phyloP scores from a whole-genome alignment of 1,284 basidiomycete species.

The Heliocybe sulcata region DNA sequence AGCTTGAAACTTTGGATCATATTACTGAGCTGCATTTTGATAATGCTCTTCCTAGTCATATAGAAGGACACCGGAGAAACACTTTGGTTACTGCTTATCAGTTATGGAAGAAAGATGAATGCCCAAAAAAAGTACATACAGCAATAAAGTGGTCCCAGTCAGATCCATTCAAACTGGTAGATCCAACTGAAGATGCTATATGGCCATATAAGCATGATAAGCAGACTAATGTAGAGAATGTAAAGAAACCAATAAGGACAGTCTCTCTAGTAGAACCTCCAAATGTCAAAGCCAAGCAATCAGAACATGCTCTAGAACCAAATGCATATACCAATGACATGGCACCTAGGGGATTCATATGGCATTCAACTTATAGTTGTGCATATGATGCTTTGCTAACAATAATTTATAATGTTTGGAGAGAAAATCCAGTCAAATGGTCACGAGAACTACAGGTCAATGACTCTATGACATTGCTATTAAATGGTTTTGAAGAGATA shows the following conservation, averaged over 20 bases:
- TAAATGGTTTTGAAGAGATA: background rate
- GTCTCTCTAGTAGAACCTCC: no score
- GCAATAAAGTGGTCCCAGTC: background rate
- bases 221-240: background rate
- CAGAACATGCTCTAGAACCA: background rate
- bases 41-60: conserved; percentile 11
- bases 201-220: background rate
- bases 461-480: background rate
- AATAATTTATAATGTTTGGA: background rate
- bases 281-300: background rate
- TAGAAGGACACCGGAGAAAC: conserved; percentile 12
- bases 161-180: background rate
- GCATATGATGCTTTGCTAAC: background rate
- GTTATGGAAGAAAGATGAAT: conserved; percentile 9
- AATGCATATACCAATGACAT: background rate
- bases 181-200: background rate
- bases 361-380: background rate
- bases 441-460: background rate
- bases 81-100: conserved; percentile 14
- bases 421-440: background rate
- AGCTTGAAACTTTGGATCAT: conserved; percentile 25
- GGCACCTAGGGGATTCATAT: background rate
- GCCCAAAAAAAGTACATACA: conserved; percentile 9
- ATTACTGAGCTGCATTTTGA: conserved; percentile 19
- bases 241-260: background rate